A percentile compares a stretch with the other conserved stretches of the same genome.
These are phyloP conservation scores for Hamigera avellanea DNA, from an alignment of 495 filamentous ascomycete species.

Conservation along the genomic window DNA sequence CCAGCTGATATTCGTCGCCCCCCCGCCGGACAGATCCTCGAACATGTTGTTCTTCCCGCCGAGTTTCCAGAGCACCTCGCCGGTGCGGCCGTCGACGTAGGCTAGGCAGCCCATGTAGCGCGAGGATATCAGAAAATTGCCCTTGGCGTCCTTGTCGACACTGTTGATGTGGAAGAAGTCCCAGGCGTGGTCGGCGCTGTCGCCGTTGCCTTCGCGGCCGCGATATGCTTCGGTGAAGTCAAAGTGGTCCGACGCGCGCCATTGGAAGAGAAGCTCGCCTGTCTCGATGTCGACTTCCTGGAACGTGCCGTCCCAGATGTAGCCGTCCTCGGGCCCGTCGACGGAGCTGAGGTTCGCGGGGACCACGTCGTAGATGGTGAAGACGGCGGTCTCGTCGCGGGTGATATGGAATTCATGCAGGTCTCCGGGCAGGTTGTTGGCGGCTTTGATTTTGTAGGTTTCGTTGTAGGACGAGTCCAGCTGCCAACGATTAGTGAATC, in stretches of 20 bases:
- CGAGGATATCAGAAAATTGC: constrained; percentile 33
- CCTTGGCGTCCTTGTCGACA: constrained; percentile 26
- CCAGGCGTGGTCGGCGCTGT: constrained; percentile 18
- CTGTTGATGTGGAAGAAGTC: constrained; percentile 40
- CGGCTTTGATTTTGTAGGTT: constrained; percentile 26
- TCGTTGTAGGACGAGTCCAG: constrained; percentile 38
- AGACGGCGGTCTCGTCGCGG: constrained; percentile 35
- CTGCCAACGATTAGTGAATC: constrained; percentile 10
- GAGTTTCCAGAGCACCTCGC: constrained; percentile 29
- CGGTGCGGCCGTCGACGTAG: constrained; percentile 20
- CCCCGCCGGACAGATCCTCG: constrained; percentile 23
- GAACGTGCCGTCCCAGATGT: constrained; percentile 39
- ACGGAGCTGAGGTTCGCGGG: constrained; percentile 27
- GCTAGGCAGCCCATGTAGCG: constrained; percentile 28
- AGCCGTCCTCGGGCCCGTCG: constrained; percentile 30
- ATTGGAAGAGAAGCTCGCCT: constrained; percentile 28
- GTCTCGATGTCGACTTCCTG: constrained; percentile 38
- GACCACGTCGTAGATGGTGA: constrained; percentile 35
- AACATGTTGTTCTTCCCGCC: constrained; percentile 33
- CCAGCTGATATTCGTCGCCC: constrained; percentile 32
- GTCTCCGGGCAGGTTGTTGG: constrained; percentile 18
- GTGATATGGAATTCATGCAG: constrained; percentile 39
- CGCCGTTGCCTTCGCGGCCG: constrained; percentile 11
- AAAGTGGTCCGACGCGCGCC: constrained; percentile 29
- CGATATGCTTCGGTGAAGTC: constrained; percentile 15